phyloP scores from a whole-genome alignment of 2,329 filamentous ascomycete species.

The Ophiostoma novo-ulmi region DNA sequence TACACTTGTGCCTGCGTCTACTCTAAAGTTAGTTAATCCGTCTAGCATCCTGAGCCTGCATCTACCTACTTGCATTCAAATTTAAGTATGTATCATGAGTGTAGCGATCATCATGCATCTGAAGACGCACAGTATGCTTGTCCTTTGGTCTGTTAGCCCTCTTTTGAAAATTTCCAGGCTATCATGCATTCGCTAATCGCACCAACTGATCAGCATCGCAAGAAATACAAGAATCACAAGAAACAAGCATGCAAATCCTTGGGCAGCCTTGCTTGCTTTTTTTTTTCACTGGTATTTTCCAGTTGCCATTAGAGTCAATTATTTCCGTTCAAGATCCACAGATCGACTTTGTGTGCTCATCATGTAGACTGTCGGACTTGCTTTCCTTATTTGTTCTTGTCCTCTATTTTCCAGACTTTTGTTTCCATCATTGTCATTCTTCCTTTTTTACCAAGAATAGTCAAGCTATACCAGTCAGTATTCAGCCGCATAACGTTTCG shows the following conservation, averaged over 20 bases:
- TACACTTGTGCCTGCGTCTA: constrained; percentile 7
- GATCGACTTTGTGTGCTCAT: not conserved
- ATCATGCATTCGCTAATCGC: not conserved
- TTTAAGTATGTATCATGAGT: too few relatives aligned
- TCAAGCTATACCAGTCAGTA: not conserved
- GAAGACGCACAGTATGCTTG: not conserved
- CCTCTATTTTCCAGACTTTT: not conserved
- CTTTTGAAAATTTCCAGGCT: not conserved
- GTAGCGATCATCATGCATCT: too few relatives aligned
- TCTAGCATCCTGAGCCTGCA: not conserved
- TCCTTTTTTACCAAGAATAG: not conserved
- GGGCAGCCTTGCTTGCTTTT: not conserved
- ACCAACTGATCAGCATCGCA: not conserved
- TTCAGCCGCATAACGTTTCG: constrained; percentile 1
- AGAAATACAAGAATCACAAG: not conserved
- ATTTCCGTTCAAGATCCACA: not conserved
- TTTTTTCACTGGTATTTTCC: not conserved
- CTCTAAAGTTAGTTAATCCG: not conserved
- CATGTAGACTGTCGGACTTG: not conserved
- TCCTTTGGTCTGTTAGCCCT: not conserved
- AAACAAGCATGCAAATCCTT: not conserved
- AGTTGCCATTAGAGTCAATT: not conserved
- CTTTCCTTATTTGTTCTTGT: not conserved
- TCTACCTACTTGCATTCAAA: not conserved
- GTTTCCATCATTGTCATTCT: not conserved